These are phyloP conservation scores for Colletotrichum tropicale DNA, from an alignment of 2,329 filamentous ascomycete genomes.

Conservation along the genomic window DNA sequence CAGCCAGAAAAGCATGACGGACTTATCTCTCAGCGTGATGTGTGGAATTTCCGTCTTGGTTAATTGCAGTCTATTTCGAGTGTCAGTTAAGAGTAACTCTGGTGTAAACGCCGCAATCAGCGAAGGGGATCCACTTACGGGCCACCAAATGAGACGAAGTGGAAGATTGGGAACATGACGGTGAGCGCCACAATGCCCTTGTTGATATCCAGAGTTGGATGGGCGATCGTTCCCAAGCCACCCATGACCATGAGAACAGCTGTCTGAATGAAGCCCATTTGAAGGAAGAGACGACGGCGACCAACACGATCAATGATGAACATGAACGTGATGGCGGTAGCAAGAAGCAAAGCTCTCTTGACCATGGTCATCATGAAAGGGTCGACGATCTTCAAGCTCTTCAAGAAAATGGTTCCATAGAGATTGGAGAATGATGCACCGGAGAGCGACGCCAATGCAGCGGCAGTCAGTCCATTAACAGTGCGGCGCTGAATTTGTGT, in stretches of 20 bases:
- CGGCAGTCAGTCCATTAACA: slow-evolving; percentile 9
- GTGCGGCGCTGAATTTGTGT: neutral
- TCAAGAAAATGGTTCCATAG: slow-evolving; percentile 25
- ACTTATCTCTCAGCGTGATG: slow-evolving; percentile 15
- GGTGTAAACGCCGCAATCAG: accelerated
- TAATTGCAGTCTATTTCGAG: neutral
- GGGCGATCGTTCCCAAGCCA: slow-evolving; percentile 20
- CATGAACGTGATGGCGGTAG: slow-evolving; percentile 20
- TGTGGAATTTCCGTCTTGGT: slow-evolving; percentile 19
- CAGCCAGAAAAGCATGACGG: slow-evolving; percentile 17
- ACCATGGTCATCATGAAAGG: slow-evolving; percentile 29
- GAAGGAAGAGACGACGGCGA: slow-evolving; percentile 19
- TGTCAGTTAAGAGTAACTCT: neutral
- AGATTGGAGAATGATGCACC: slow-evolving; percentile 24
- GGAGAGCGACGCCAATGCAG: slow-evolving; percentile 15
- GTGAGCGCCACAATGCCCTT: slow-evolving; percentile 27
- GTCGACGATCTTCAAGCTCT: slow-evolving; percentile 25
- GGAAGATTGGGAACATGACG: slow-evolving; percentile 24
- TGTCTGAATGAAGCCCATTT: slow-evolving; percentile 22
- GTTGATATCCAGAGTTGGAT: slow-evolving; percentile 17
- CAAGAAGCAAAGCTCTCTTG: slow-evolving; percentile 23
- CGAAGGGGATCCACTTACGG: neutral
- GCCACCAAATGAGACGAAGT: slow-evolving; percentile 18
- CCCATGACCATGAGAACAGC: slow-evolving; percentile 28
- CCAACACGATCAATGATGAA: slow-evolving; percentile 18